These are phyloP conservation scores for Cadophora gregata DNA, from an alignment of 2,329 filamentous ascomycete genomes.

Conservation along the genomic window DNA sequence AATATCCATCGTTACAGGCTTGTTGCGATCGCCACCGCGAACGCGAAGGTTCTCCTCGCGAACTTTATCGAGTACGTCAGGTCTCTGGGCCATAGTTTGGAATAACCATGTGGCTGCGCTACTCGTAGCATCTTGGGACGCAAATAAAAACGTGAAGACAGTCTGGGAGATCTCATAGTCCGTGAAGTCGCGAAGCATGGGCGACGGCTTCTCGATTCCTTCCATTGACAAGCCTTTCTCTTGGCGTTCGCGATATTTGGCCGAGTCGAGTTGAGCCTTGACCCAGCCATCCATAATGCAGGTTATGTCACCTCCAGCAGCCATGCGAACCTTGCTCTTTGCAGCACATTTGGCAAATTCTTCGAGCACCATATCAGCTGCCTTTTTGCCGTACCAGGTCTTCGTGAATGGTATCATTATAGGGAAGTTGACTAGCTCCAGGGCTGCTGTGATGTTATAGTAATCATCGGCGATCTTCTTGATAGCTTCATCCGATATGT, in stretches of 20 bases:
- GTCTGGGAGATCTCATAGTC: constrained; percentile 94
- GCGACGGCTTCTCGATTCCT: constrained; percentile 78
- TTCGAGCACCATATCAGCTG: constrained; percentile 85
- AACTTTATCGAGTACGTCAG: constrained; percentile 88
- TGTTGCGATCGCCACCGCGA: constrained; percentile 76
- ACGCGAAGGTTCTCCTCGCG: constrained; percentile 86
- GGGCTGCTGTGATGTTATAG: constrained; percentile 92
- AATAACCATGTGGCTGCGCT: constrained; percentile 95
- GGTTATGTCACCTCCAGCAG: constrained; percentile 80
- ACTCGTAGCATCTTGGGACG: constrained; percentile 95
- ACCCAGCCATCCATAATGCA: constrained; percentile 98
- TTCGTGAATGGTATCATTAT: constrained; percentile 95
- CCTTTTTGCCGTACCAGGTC: constrained; percentile 97
- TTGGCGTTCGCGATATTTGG: constrained; percentile 79
- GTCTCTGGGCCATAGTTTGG: constrained; percentile 90
- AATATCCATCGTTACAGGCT: constrained; percentile 78
- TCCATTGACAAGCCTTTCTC: constrained; percentile 74
- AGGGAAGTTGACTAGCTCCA: constrained; percentile 98
- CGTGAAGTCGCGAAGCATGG: constrained; percentile 83
- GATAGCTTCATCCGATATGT: constrained; percentile 87
- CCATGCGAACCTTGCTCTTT: constrained; percentile 92
- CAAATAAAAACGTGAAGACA: constrained; percentile 95
- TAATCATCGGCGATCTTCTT: constrained; percentile 97
- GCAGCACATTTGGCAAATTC: constrained; percentile 92
- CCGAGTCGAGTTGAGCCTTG: constrained; percentile 83